These are phyloP conservation scores for Prunus yedoensis DNA, from an alignment of 331 rosid species.

Conservation along the genomic window DNA sequence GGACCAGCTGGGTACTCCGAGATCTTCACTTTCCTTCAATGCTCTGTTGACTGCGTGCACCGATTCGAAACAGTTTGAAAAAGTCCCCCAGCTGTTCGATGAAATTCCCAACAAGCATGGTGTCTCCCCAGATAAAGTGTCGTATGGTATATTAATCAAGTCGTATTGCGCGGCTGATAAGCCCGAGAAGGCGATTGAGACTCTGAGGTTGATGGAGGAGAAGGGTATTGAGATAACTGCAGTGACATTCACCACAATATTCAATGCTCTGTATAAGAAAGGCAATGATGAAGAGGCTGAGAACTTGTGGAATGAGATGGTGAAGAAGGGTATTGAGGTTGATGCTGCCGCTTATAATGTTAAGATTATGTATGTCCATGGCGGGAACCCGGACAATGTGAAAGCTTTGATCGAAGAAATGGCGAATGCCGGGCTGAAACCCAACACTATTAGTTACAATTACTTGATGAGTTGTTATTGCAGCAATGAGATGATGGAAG, in stretches of 20 bases:
- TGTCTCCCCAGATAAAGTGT: conserved; percentile 46
- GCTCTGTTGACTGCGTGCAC: conserved; percentile 52
- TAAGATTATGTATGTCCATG: conserved; percentile 43
- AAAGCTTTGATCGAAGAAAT: conserved; percentile 54
- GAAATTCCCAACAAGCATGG: conserved; percentile 49
- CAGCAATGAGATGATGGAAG: conserved; percentile 50
- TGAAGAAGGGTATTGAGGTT: conserved; percentile 41
- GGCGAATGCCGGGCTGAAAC: conserved; percentile 47
- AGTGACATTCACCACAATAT: conserved; percentile 47
- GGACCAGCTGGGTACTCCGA: conserved; percentile 58
- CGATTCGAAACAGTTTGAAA: conserved; percentile 36
- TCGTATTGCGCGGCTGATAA: conserved; percentile 43
- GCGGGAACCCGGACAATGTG: conserved; percentile 47
- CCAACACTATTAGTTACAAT: conserved; percentile 56
- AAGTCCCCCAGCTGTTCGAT: conserved; percentile 46
- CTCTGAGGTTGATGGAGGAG: conserved; percentile 40
- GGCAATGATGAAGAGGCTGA: conserved; percentile 56
- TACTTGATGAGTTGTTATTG: conserved; percentile 58
- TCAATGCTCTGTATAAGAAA: conserved; percentile 49
- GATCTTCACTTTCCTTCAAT: conserved; percentile 58
- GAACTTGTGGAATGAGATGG: conserved; percentile 56
- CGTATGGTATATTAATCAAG: conserved; percentile 58
- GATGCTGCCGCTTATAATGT: conserved; percentile 58
- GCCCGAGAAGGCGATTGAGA: conserved; percentile 43
- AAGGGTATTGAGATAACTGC: conserved; percentile 47